phyloP scores from a whole-genome alignment of 495 filamentous ascomycete genomes.

The Melanomma pulvis-pyrius region DNA sequence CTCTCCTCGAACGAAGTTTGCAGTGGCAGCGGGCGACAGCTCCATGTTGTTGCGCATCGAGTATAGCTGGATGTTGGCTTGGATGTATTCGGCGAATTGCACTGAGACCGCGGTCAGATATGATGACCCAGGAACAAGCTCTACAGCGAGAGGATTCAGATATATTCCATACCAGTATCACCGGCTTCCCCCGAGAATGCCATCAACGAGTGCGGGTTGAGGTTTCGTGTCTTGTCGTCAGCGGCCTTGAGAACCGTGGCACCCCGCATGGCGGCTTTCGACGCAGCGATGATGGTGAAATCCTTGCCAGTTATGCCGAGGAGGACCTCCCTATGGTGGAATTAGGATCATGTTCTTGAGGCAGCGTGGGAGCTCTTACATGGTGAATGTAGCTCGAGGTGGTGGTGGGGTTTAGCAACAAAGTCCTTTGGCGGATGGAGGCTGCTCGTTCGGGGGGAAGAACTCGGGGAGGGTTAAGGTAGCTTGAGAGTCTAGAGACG shows the following conservation, averaged over 20 bases:
- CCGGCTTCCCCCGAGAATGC: conserved; percentile 96
- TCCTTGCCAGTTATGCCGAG: conserved; percentile 98
- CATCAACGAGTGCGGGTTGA: conserved; percentile 94
- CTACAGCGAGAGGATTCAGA: neutral
- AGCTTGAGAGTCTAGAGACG: neutral
- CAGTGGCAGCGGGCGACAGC: conserved; percentile 82
- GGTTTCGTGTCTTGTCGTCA: conserved; percentile 90
- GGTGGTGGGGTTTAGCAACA: conserved; percentile 8
- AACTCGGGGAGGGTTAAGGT: neutral
- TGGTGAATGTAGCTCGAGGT: conserved; percentile 20
- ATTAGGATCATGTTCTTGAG: neutral
- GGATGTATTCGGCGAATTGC: conserved; percentile 98
- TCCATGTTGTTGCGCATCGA: conserved; percentile 96
- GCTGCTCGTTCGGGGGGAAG: neutral
- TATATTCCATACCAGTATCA: conserved; percentile 73
- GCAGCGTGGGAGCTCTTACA: conserved; percentile 7
- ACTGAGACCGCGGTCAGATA: conserved; percentile 55
- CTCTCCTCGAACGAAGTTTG: conserved; percentile 89
- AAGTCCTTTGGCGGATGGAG: neutral
- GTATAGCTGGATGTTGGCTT: conserved; percentile 97
- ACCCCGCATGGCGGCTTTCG: conserved; percentile 96
- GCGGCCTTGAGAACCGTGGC: conserved; percentile 92
- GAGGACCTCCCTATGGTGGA: conserved; percentile 82
- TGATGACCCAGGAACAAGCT: neutral
- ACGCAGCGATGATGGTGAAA: conserved; percentile 96